Conservation (phyloP, 169 alveolate genomes). For the Plasmodium reichenowi region DNA sequence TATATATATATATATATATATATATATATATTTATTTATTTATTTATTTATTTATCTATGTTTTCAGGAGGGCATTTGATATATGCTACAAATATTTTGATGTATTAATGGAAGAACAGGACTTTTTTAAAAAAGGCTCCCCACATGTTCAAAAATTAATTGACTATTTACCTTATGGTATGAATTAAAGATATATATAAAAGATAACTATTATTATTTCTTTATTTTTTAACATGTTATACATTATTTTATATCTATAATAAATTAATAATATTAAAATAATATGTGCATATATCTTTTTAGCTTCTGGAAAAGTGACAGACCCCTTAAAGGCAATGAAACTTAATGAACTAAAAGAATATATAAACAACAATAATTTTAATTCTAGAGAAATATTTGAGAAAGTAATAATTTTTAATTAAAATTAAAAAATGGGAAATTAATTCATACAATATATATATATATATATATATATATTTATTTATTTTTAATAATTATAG, state of each 20-base stretch:
- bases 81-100: slow-evolving; percentile 70
- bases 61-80: slow-evolving; percentile 78
- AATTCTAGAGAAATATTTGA: slow-evolving; percentile 51
- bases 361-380: slow-evolving; percentile 35
- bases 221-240: not conserved
- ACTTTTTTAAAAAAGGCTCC: slow-evolving; percentile 71
- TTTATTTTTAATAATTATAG: slow-evolving; percentile 28
- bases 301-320: slow-evolving; percentile 29
- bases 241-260: not conserved
- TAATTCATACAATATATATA: not conserved
- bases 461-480: slow-evolving; percentile 6
- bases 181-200: not conserved
- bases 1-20: not conserved
- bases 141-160: slow-evolving; percentile 60
- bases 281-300: not conserved
- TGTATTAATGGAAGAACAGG: slow-evolving; percentile 76
- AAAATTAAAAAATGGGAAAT: slow-evolving; percentile 7
- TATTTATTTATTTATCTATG: not conserved
- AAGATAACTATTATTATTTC: not conserved
- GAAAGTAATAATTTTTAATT: slow-evolving; percentile 19
- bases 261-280: not conserved
- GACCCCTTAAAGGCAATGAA: slow-evolving; percentile 26
- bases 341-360: slow-evolving; percentile 55
- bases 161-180: slow-evolving; percentile 66
- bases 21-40: not conserved